These are phyloP conservation scores for Arthrobotrys megalospora DNA, from an alignment of 2,329 filamentous ascomycete genomes.

Conservation along the genomic window DNA sequence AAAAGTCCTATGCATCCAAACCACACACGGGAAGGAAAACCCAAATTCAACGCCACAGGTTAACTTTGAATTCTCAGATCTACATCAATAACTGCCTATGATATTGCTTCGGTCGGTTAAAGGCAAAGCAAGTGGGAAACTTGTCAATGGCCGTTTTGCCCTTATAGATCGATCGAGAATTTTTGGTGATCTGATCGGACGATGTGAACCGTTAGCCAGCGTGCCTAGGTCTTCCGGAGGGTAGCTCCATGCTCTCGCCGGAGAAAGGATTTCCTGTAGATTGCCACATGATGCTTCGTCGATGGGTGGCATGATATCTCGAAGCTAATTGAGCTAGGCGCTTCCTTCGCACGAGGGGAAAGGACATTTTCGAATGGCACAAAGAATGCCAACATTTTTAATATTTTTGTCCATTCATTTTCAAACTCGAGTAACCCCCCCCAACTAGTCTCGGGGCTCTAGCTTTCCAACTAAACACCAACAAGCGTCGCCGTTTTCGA, in stretches of 20 bases:
- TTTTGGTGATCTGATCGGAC: conserved; percentile 27
- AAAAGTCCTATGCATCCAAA: conserved; percentile 5
- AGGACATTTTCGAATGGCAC: conserved; percentile 17
- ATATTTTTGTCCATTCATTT: conserved; percentile 11
- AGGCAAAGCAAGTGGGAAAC: conserved; percentile 4
- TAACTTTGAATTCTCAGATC: neutral
- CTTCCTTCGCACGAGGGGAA: conserved; percentile 41
- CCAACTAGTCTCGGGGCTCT: neutral
- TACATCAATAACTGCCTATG: neutral
- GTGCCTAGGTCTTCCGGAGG: conserved; percentile 12
- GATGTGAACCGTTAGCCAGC: conserved; percentile 18
- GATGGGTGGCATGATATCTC: conserved; percentile 29
- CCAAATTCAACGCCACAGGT: neutral
- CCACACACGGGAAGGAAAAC: neutral
- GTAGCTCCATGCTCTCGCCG: neutral
- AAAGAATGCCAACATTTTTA: conserved; percentile 30
- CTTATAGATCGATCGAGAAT: conserved; percentile 23
- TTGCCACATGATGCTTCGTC: conserved; percentile 45
- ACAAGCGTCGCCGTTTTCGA: conserved; percentile 26
- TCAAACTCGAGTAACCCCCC: conserved; percentile 8
- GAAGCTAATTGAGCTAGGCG: conserved; percentile 4
- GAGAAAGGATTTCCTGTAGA: conserved; percentile 25
- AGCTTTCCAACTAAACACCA: conserved; percentile 34
- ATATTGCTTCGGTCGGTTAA: conserved; percentile 2
- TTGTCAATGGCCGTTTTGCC: neutral